Conservation (phyloP, 2,329 filamentous ascomycete species). For the Nannizziopsis arthrosporioides region DNA sequence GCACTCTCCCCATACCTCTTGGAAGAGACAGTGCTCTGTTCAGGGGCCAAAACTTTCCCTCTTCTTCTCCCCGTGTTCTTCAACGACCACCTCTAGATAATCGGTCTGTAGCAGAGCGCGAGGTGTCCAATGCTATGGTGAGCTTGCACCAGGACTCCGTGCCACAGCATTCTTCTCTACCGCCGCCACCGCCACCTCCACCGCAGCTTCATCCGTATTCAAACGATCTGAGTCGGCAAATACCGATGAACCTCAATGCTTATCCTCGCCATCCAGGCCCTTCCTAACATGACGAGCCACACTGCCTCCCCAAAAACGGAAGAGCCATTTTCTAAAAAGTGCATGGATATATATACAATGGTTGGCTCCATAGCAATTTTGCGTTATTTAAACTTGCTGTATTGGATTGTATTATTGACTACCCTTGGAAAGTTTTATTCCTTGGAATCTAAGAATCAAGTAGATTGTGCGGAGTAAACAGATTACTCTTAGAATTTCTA, state of each 20-base stretch:
- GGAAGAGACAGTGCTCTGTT: not conserved
- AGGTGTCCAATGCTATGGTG: conserved; percentile 4
- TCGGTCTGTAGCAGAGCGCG: conserved; percentile 3
- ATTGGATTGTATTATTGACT: no score
- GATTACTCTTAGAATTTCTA: no score
- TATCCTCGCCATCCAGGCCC: conserved; percentile 1
- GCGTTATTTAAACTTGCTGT: no score
- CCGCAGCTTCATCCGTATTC: conserved; percentile 2
- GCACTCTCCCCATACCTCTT: conserved; percentile 3
- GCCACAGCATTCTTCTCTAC: conserved; percentile 1
- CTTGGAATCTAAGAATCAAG: no score
- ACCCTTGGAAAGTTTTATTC: no score
- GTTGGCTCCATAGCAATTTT: no score
- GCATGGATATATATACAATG: no score
- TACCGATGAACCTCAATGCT: not conserved
- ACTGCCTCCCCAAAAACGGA: no score
- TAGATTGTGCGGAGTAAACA: no score
- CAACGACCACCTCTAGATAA: conserved; percentile 1
- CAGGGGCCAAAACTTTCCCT: not conserved
- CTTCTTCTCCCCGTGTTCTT: not conserved
- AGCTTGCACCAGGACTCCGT: conserved; percentile 5
- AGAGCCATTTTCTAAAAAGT: no score
- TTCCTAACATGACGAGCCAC: no score
- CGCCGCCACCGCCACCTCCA: not conserved
- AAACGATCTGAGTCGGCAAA: not conserved